Base-by-base conservation (phyloP, 306 rosid genomes). In the Lotus japonicus region DNA sequence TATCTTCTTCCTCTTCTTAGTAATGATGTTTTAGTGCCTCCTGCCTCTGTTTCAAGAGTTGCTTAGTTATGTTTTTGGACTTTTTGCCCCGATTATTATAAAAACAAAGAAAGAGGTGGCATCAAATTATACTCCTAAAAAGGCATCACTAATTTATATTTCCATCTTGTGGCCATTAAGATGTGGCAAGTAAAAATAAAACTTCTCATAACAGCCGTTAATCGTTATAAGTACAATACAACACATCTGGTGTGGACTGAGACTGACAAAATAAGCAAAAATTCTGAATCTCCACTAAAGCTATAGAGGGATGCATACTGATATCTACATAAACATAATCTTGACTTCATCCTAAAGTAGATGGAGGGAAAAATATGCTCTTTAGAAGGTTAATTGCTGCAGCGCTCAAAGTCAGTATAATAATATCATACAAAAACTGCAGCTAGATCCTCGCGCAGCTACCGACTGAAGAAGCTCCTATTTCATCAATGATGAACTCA, bases 351-450 rank as follows among this genome's bases (percentile, higher is more conserved):
- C 64, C 78, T 71, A 68, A 68, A 41, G 43, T 15, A 17, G 56
- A 75, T 4, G 72, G 31, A 64, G 42, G 51, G 9, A 52, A 44
- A 50, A 62, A 16, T 51, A 56, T 73, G 13, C 60, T 58, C 74
- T 51, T 18, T 73, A 71, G 70, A 79, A 57, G 49, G 77, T 59
- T 69, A 74, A 53, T 63, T 69, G 52, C 77, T 78, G 73, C 68
- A 64, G 73, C 17, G 13, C 73, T 75, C 74, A 52, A 71, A 64
- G 68, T 49, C 61, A 58, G 70, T 17, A 63, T 49, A 13, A 72
- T 10, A 23, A 17, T 58, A 72, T 21, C 43, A 72, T 66, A 80
- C 65, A 60, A 76, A 43, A 76, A 73, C 50, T 79, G 82, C 79
- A 69, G 48, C 81, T 70, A 74, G 53, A 54, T 70, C 71, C 51